A percentile compares a stretch with the other conserved stretches of the same genome.
These are phyloP conservation scores for Fusarium pininemorale DNA, from an alignment of 2,329 filamentous ascomycete genomes.

Conservation along the genomic window DNA sequence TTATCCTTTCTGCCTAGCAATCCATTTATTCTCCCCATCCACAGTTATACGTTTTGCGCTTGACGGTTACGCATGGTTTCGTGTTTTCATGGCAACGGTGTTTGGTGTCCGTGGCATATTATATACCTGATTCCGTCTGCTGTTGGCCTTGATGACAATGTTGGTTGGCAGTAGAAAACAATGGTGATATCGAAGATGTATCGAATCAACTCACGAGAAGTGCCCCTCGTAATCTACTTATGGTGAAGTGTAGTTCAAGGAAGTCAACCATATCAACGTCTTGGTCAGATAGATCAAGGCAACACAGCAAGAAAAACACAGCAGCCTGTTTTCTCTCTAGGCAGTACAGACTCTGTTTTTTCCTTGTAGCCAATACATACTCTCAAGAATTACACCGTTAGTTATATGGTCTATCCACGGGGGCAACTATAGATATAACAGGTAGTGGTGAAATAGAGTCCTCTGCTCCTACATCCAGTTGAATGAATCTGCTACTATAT, in stretches of 20 bases:
- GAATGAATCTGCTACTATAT: neutral
- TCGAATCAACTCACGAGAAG: neutral
- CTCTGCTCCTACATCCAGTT: neutral
- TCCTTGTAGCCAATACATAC: neutral
- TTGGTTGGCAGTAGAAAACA: neutral
- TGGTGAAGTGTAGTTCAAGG: neutral
- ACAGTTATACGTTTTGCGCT: slow-evolving; percentile 31
- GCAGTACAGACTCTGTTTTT: neutral
- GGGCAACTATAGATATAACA: neutral
- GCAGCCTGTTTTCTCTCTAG: neutral
- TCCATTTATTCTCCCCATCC: slow-evolving; percentile 36
- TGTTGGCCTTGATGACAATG: slow-evolving; percentile 22
- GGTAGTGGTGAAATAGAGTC: neutral
- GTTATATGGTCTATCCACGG: neutral
- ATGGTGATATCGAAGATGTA: neutral
- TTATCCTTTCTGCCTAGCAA: slow-evolving; percentile 34
- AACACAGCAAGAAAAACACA: neutral
- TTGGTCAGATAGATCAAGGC: neutral
- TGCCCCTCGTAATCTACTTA: neutral
- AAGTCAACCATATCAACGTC: neutral
- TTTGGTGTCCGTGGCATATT: slow-evolving; percentile 46
- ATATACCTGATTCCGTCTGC: slow-evolving; percentile 43
- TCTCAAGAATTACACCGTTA: neutral
- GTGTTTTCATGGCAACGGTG: slow-evolving; percentile 49
- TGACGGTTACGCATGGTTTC: slow-evolving; percentile 32